Evolutionary conservation across 2,329 filamentous ascomycete genomes (phyloP).

Genomic region (Xylogone sp.): DNA sequence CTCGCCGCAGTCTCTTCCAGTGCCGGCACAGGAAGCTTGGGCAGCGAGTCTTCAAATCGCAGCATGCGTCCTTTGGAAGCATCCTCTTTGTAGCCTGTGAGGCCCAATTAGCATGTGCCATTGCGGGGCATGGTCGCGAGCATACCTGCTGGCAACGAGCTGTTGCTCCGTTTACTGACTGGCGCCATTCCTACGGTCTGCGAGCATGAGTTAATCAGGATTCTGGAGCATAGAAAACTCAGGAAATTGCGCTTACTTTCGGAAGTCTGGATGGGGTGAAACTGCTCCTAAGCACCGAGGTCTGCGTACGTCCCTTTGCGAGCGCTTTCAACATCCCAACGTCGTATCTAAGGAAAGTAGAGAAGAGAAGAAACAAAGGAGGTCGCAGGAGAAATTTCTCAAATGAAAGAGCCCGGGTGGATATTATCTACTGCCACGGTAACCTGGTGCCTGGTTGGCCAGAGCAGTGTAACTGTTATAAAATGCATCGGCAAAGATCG

Average conservation of each 20-base stretch:
- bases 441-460: background rate
- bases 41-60: slow-evolving; percentile 82
- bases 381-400: background rate
- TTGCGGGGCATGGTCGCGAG: slow-evolving; percentile 6
- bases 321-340: slow-evolving; percentile 31
- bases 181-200: slow-evolving; percentile 44
- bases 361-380: slow-evolving; percentile 4
- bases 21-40: slow-evolving; percentile 72
- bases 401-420: background rate
- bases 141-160: slow-evolving; percentile 52
- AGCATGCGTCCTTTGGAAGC: slow-evolving; percentile 75
- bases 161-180: slow-evolving; percentile 50
- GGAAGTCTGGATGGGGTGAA: slow-evolving; percentile 20
- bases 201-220: slow-evolving; percentile 12
- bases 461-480: background rate
- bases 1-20: slow-evolving; percentile 78
- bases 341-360: slow-evolving; percentile 6
- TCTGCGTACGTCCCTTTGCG: slow-evolving; percentile 25
- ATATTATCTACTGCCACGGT: background rate
- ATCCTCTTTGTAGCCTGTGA: slow-evolving; percentile 75
- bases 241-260: slow-evolving; percentile 17
- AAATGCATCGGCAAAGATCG: background rate
- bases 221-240: background rate
- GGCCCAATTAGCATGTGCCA: slow-evolving; percentile 9
- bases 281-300: slow-evolving; percentile 25